Evolutionary conservation across 306 rosid genomes (phyloP).

Genomic region (Prinsepia uniflora): DNA sequence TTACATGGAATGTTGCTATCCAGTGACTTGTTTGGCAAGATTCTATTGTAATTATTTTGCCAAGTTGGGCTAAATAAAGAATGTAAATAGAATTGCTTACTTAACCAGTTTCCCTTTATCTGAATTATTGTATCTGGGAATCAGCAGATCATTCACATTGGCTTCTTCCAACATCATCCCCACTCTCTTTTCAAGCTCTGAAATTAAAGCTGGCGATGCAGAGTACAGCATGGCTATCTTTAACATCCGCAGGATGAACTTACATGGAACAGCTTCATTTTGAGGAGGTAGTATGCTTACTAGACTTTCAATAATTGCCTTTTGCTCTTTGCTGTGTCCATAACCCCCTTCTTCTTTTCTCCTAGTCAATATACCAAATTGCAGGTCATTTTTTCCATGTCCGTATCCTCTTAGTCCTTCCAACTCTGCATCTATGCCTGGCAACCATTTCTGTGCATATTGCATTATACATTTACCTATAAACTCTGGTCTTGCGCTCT

Average conservation of each 20-base stretch:
- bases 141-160: slow-evolving; percentile 70
- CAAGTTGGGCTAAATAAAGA: slow-evolving; percentile 7
- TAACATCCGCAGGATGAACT: slow-evolving; percentile 69
- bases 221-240: slow-evolving; percentile 84
- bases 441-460: slow-evolving; percentile 74
- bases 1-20: slow-evolving; percentile 17
- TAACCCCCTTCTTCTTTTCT: slow-evolving; percentile 43
- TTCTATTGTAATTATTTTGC: slow-evolving; percentile 9
- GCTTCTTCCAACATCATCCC: slow-evolving; percentile 86
- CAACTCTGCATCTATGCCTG: slow-evolving; percentile 57
- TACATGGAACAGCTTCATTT: slow-evolving; percentile 73
- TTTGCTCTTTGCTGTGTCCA: slow-evolving; percentile 61
- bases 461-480: slow-evolving; percentile 70
- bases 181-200: slow-evolving; percentile 85
- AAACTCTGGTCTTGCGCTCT: slow-evolving; percentile 57
- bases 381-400: slow-evolving; percentile 54
- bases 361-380: slow-evolving; percentile 51
- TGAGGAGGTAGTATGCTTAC: slow-evolving; percentile 78
- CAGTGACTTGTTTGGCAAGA: slow-evolving; percentile 13
- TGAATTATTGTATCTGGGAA: slow-evolving; percentile 64
- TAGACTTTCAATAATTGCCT: slow-evolving; percentile 64
- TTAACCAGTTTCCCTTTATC: slow-evolving; percentile 47
- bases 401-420: slow-evolving; percentile 71
- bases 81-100: slow-evolving; percentile 44
- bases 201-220: slow-evolving; percentile 67